Evolutionary conservation across 2,329 filamentous ascomycete species (phyloP).

Genomic region (Ophiostoma piceae): DNA sequence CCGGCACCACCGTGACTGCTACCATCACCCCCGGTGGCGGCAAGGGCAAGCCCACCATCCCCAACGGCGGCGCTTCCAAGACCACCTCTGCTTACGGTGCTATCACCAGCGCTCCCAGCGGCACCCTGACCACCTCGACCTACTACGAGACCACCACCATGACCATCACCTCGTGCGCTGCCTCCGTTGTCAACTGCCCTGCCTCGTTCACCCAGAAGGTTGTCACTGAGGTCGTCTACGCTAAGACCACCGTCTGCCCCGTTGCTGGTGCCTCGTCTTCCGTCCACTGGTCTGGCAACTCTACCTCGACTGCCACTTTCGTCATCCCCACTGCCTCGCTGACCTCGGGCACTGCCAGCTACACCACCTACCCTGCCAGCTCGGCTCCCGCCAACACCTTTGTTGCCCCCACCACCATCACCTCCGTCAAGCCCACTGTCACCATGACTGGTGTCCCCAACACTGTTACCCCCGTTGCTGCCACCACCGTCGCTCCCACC

Average conservation of each 20-base stretch:
- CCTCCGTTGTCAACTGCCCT: constrained; percentile 33
- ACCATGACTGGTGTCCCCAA: neutral
- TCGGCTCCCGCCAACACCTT: constrained; percentile 28
- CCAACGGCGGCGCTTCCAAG: neutral
- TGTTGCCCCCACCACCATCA: constrained; percentile 26
- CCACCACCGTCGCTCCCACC: neutral
- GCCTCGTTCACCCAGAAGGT: constrained; percentile 32
- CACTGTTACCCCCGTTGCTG: neutral
- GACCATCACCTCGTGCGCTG: constrained; percentile 33
- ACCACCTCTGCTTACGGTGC: neutral
- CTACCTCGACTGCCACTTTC: constrained; percentile 12
- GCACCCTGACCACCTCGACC: constrained; percentile 29
- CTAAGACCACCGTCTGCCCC: constrained; percentile 31
- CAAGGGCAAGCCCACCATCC: constrained; percentile 8
- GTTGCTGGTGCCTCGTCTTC: constrained; percentile 22
- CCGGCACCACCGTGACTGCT: neutral
- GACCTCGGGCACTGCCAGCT: constrained; percentile 27
- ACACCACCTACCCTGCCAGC: constrained; percentile 28
- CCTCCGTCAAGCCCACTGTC: constrained; percentile 24
- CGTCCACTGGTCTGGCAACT: constrained; percentile 17
- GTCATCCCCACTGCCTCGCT: constrained; percentile 22
- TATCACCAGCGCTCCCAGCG: constrained; percentile 15
- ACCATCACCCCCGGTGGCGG: constrained; percentile 5
- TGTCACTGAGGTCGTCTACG: constrained; percentile 30
- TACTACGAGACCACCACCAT: constrained; percentile 29